These are phyloP conservation scores for Populus simonii DNA, from an alignment of 345 rosid genomes.

Conservation along the genomic window DNA sequence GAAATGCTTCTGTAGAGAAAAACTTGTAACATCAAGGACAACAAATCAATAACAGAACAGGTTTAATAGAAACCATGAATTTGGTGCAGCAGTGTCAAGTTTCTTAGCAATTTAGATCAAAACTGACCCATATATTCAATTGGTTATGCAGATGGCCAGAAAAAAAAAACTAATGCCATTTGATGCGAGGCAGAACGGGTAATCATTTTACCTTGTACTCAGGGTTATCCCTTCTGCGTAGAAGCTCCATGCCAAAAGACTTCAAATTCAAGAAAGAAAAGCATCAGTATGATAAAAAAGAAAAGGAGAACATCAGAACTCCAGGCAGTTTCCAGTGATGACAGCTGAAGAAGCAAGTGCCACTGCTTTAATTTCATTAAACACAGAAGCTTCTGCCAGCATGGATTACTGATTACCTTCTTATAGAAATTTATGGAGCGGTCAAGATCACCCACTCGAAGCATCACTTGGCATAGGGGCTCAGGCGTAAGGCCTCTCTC, in stretches of 20 bases:
- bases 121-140: too few species aligned
- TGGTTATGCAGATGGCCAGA: background rate
- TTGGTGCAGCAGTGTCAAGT: too few species aligned
- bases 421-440: constrained; percentile 17
- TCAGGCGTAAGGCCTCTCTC: constrained; percentile 20
- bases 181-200: background rate
- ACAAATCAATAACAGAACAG: background rate
- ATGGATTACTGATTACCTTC: constrained; percentile 12
- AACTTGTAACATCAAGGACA: background rate
- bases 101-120: too few species aligned
- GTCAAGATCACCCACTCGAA: constrained; percentile 26
- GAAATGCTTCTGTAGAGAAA: background rate
- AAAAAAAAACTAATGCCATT: background rate
- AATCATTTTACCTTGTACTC: constrained; percentile 9
- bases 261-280: constrained; percentile 14
- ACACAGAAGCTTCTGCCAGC: background rate
- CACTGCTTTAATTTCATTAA: background rate
- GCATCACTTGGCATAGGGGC: constrained; percentile 28
- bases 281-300: background rate
- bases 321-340: background rate
- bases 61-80: background rate
- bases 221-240: constrained; percentile 16
- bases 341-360: background rate
- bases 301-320: background rate
- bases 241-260: constrained; percentile 30